Conservation (phyloP, 2,329 filamentous ascomycete genomes). For the Hypoxylon sp. region DNA sequence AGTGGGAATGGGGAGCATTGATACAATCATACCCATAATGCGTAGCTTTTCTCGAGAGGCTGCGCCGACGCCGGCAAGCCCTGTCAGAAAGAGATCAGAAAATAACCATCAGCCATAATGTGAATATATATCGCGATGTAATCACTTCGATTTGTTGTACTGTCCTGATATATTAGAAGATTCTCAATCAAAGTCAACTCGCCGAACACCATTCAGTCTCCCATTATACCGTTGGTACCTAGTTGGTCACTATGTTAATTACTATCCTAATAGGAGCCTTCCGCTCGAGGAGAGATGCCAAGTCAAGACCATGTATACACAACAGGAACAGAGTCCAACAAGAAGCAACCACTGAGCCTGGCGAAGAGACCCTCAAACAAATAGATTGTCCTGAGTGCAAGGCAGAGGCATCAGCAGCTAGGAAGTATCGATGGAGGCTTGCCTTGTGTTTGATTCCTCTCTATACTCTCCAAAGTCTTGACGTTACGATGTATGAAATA, state of each 20-base stretch:
- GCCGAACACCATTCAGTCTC: not conserved
- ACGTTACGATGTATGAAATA: constrained; percentile 70
- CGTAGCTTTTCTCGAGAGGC: not conserved
- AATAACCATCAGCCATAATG: not conserved
- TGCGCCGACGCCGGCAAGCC: constrained; percentile 1
- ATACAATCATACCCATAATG: constrained; percentile 17
- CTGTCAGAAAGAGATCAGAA: not conserved
- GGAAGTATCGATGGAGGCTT: constrained; percentile 70
- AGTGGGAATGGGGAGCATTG: constrained; percentile 10
- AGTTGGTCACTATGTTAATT: constrained; percentile 28
- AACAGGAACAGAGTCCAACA: constrained; percentile 17
- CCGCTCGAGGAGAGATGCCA: constrained; percentile 7
- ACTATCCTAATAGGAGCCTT: constrained; percentile 16
- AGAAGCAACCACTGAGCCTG: constrained; percentile 7
- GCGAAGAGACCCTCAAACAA: constrained; percentile 1
- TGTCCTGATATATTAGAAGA: constrained; percentile 1
- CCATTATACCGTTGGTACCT: not conserved
- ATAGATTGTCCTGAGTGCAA: constrained; percentile 53
- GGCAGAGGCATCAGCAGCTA: constrained; percentile 54
- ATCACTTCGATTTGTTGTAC: constrained; percentile 12
- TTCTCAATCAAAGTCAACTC: constrained; percentile 5
- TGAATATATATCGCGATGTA: constrained; percentile 23
- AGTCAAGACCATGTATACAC: constrained; percentile 33
- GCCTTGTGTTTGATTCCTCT: constrained; percentile 72
- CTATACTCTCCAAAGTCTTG: constrained; percentile 73